phyloP scores from a whole-genome alignment of 2,329 filamentous ascomycete genomes.

The Alternaria sp. region DNA sequence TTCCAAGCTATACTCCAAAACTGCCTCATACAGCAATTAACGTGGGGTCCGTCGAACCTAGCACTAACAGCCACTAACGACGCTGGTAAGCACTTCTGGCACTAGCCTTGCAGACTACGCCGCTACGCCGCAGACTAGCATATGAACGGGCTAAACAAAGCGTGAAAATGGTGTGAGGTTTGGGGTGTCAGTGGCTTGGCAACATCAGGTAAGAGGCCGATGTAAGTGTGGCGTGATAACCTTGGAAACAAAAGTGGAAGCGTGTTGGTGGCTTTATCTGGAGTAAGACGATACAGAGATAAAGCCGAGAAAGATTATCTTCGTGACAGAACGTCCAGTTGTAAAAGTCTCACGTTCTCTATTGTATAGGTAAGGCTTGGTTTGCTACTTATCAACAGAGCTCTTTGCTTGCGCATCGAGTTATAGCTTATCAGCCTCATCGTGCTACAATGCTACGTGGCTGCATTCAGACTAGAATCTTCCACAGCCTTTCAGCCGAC shows the following conservation, averaged over 20 bases:
- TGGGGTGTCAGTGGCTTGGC: neutral
- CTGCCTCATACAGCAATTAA: slow-evolving; percentile 1
- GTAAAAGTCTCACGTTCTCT: neutral
- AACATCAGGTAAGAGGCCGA: neutral
- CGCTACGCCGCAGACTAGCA: slow-evolving; percentile 3
- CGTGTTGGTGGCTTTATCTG: neutral
- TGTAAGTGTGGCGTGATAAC: neutral
- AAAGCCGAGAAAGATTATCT: neutral
- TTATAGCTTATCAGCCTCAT: neutral
- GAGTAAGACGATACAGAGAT: neutral
- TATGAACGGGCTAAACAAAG: neutral
- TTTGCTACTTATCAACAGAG: neutral
- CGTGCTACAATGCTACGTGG: neutral
- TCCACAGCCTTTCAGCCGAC: neutral
- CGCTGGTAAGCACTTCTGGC: slow-evolving; percentile 3
- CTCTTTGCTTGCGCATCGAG: neutral
- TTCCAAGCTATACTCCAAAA: neutral
- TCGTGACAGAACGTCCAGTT: neutral
- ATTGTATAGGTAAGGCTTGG: neutral
- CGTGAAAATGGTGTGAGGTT: neutral
- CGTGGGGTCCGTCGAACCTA: slow-evolving; percentile 3
- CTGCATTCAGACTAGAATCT: neutral
- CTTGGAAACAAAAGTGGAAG: neutral
- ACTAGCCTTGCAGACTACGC: slow-evolving; percentile 2
- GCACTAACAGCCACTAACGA: slow-evolving; percentile 8